Evolutionary conservation across 495 filamentous ascomycete species (phyloP).

Genomic region (Tuber melanosporum): DNA sequence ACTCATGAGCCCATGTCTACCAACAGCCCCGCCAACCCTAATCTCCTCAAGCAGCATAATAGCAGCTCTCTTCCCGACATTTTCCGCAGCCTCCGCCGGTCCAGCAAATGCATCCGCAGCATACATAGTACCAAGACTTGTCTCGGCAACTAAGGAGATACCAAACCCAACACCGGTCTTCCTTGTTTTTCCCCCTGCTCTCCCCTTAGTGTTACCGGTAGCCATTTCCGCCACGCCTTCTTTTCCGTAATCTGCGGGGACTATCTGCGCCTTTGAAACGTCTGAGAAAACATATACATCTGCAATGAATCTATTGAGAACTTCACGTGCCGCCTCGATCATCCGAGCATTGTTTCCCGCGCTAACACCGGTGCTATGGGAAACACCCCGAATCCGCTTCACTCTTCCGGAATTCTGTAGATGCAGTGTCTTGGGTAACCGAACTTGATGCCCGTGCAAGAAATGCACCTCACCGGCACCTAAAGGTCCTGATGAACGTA

Average conservation of each 20-base stretch:
- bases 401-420: slow-evolving; percentile 77
- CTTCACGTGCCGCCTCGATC: slow-evolving; percentile 81
- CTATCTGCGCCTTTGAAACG: slow-evolving; percentile 49
- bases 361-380: slow-evolving; percentile 81
- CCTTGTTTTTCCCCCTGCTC: slow-evolving; percentile 55
- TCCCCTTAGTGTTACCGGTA: slow-evolving; percentile 47
- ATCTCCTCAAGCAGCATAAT: slow-evolving; percentile 82
- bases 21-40: slow-evolving; percentile 73
- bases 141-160: slow-evolving; percentile 82
- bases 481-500: slow-evolving; percentile 77
- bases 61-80: slow-evolving; percentile 79
- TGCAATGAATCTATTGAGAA: slow-evolving; percentile 74
- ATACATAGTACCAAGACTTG: slow-evolving; percentile 71
- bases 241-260: slow-evolving; percentile 57
- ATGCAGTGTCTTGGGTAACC: slow-evolving; percentile 90
- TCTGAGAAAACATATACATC: slow-evolving; percentile 85
- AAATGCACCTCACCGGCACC: slow-evolving; percentile 90
- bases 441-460: slow-evolving; percentile 66
- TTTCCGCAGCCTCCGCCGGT: slow-evolving; percentile 78
- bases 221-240: slow-evolving; percentile 62
- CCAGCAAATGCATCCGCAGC: slow-evolving; percentile 79
- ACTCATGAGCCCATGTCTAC: slow-evolving; percentile 58
- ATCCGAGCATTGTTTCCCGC: slow-evolving; percentile 89
- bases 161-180: slow-evolving; percentile 83
- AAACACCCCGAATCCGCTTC: slow-evolving; percentile 83